A percentile compares a stretch with the other conserved stretches of the same genome.
Evolutionary conservation across 2,329 filamentous ascomycete genomes (phyloP).

Genomic region (Nigrospora oryzae): DNA sequence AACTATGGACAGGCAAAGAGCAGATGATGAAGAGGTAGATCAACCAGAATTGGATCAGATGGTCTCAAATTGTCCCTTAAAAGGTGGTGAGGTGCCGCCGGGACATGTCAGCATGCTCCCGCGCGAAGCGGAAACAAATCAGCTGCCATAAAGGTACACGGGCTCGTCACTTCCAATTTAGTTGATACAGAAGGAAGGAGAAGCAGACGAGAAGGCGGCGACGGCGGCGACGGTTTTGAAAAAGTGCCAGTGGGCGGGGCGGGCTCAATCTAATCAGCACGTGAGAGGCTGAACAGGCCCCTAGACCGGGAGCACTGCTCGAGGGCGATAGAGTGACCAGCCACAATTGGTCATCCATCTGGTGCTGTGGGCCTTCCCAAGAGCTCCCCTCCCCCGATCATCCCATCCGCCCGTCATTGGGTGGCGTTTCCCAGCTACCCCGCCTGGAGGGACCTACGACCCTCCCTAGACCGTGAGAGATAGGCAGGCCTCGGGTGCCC

Average conservation of each 20-base stretch:
- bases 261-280: slow-evolving; percentile 4
- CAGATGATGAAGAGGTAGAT: slow-evolving; percentile 11
- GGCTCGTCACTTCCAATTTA: slow-evolving; percentile 75
- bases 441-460: no score
- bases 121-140: slow-evolving; percentile 35
- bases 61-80: slow-evolving; percentile 52
- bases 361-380: no score
- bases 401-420: no score
- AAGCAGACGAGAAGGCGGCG: slow-evolving; percentile 11
- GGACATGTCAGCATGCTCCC: slow-evolving; percentile 58
- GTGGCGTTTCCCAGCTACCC: no score
- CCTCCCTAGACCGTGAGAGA: no score
- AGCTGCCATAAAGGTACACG: slow-evolving; percentile 42
- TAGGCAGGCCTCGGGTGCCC: no score
- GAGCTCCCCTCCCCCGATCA: no score
- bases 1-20: not conserved
- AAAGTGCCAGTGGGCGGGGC: slow-evolving; percentile 6
- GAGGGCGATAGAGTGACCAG: no score
- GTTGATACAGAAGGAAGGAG: slow-evolving; percentile 53
- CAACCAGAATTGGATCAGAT: slow-evolving; percentile 47
- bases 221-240: slow-evolving; percentile 2
- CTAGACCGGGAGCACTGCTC: no score
- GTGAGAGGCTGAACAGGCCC: slow-evolving; percentile 1
- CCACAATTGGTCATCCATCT: no score
- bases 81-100: slow-evolving; percentile 56